These are phyloP conservation scores for Boletus reticulatus DNA, from an alignment of 768 basidiomycete species.

Conservation along the genomic window DNA sequence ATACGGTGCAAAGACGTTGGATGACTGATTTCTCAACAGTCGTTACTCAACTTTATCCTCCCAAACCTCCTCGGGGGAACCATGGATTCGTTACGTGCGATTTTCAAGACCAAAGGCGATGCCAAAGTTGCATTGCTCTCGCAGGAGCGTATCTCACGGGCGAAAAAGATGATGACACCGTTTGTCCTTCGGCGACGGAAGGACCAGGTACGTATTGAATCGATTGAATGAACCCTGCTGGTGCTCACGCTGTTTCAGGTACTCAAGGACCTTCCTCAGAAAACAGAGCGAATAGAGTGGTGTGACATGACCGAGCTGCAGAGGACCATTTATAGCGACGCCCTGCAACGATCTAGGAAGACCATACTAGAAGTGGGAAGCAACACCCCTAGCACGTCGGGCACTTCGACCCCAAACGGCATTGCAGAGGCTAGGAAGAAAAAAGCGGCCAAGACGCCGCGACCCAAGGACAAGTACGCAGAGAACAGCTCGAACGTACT, in stretches of 20 bases:
- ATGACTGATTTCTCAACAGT: constrained; percentile 46
- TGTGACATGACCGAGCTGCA: constrained; percentile 90
- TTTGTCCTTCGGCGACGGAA: constrained; percentile 97
- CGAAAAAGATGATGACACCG: constrained; percentile 99
- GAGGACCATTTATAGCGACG: constrained; percentile 78
- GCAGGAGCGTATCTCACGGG: constrained; percentile 88
- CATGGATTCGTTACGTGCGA: constrained; percentile 78
- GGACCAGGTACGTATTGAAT: constrained; percentile 63
- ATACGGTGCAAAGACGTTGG: not conserved
- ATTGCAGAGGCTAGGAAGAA: constrained; percentile 30
- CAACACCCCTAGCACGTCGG: constrained; percentile 27
- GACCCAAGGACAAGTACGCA: constrained; percentile 65
- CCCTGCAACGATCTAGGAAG: constrained; percentile 81
- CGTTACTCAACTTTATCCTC: constrained; percentile 96
- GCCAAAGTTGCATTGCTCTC: constrained; percentile 85
- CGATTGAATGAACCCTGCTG: not conserved
- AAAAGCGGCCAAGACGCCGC: constrained; percentile 35
- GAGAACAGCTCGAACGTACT: constrained; percentile 91
- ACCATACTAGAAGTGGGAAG: constrained; percentile 56
- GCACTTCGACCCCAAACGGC: constrained; percentile 29
- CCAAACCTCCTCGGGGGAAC: constrained; percentile 83
- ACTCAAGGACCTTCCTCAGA: constrained; percentile 87
- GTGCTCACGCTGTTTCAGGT: constrained; percentile 50
- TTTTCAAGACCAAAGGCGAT: constrained; percentile 97
- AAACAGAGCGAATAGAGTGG: constrained; percentile 92